Base-by-base conservation (phyloP, 257 asterid species). In the Agastache rugosa region DNA sequence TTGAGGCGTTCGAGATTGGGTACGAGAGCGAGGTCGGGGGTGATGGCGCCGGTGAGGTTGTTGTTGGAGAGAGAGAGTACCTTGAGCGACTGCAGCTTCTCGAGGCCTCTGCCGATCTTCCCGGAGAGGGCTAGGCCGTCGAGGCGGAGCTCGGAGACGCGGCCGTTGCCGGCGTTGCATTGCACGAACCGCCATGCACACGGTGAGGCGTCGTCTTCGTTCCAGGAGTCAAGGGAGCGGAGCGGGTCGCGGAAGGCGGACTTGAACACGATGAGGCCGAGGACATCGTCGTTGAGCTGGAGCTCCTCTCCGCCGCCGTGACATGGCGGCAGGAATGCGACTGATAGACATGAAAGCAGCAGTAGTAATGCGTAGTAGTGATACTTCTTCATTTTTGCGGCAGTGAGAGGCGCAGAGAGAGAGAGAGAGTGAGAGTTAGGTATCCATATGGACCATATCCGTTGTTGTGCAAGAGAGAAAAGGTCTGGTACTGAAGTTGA, bases 191-290 rank as follows among this genome's bases (percentile, higher is more conserved):
- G 63, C 97, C 98, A 94, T 31, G 95, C 83, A 77, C 98, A 94
- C 10, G 98, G 93, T 3, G 97, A 91, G 17, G 76, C 80, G 29
- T 90, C 95, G 61, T 91, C 97, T 73, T 91, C 92, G 58, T 63
- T 94, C 98, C 98, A 94, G 0, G 97, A 87, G 1, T 53, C 77
- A 17, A 94, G 87, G 68, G 80, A 50, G 0, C 72, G 77, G 17
- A 35, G 45, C 0, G 97, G 88, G 83, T 88, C 96, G 2, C 15
- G 68, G n/a, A 94, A 20, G 29, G 81, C 78, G 27, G 97, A 85
- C 70, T 94, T 91, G 89, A 94, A 88, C 42, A 94, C 98, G 63
- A 94, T 84, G 83, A 94, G 97, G 71, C 97, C 98, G 42, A 91
- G 63, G 60, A 94, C 93, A 54, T 94, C 98, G 76, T 94, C 98